A percentile compares a stretch with the other conserved stretches of the same genome.
Evolutionary conservation across 1,139 yeast genomes (phyloP).

Genomic region (Williopsis jadinii): DNA sequence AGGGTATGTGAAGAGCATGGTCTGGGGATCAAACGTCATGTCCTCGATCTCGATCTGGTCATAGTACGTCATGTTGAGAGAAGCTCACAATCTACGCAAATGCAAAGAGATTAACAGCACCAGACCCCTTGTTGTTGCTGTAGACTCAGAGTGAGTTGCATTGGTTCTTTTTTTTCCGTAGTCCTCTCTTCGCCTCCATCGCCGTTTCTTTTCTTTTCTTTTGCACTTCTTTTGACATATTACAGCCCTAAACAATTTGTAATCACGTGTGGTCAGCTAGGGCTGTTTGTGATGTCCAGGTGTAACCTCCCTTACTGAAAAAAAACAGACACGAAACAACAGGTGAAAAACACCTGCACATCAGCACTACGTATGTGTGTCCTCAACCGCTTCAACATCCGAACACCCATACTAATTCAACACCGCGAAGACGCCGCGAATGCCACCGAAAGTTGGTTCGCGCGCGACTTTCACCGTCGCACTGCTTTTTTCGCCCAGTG

Average conservation of each 20-base stretch:
- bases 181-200: too few species aligned
- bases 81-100: too few species aligned
- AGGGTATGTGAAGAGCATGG: slow-evolving; percentile 84
- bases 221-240: not conserved
- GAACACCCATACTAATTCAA: not conserved
- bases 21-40: slow-evolving; percentile 78
- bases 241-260: not conserved
- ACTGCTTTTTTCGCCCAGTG: too few species aligned
- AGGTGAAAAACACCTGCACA: not conserved
- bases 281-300: not conserved
- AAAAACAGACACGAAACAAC: too few species aligned
- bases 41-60: slow-evolving; percentile 97
- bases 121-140: not conserved
- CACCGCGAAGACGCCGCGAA: too few species aligned
- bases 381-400: not conserved
- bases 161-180: not conserved
- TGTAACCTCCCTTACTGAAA: not conserved
- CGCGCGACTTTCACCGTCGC: too few species aligned
- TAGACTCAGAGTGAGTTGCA: not conserved
- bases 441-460: too few species aligned
- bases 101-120: not conserved
- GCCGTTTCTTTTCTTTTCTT: too few species aligned
- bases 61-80: slow-evolving; percentile 35
- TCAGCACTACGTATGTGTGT: not conserved
- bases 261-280: too few species aligned